Percentiles rank a stretch among this genome's conserved stretches.
Evolutionary conservation across 2,329 filamentous ascomycete genomes (phyloP).

Genomic region (Colletotrichum sp.): DNA sequence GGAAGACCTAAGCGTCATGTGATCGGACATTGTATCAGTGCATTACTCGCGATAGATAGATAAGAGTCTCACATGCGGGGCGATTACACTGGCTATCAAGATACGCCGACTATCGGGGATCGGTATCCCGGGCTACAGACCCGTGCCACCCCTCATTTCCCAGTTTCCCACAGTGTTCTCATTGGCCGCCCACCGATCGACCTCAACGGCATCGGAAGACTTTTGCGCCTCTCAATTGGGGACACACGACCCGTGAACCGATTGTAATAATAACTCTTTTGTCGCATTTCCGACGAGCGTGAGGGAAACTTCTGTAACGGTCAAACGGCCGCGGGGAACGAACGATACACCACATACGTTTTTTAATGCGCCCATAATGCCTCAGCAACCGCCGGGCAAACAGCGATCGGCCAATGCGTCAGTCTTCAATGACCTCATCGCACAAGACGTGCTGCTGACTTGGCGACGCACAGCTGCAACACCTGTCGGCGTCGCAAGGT

Average conservation of each 20-base stretch:
- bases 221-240: background rate
- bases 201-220: background rate
- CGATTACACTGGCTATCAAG: background rate
- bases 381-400: conserved; percentile 6
- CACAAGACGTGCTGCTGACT: background rate
- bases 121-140: background rate
- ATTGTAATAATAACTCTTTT: background rate
- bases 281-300: background rate
- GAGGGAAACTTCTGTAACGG: background rate
- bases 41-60: background rate
- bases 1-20: background rate
- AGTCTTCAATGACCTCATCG: conserved; percentile 8
- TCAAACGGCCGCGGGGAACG: background rate
- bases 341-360: background rate
- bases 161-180: background rate
- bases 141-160: background rate
- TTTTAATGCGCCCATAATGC: background rate
- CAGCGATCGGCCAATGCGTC: conserved; percentile 18
- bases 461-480: background rate
- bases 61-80: background rate
- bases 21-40: background rate
- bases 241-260: background rate
- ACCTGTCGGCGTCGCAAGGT: conserved; percentile 38
- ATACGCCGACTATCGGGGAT: background rate
- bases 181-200: background rate